Evolutionary conservation across 495 filamentous ascomycete genomes (phyloP).

Genomic region (Echria macrotheca): DNA sequence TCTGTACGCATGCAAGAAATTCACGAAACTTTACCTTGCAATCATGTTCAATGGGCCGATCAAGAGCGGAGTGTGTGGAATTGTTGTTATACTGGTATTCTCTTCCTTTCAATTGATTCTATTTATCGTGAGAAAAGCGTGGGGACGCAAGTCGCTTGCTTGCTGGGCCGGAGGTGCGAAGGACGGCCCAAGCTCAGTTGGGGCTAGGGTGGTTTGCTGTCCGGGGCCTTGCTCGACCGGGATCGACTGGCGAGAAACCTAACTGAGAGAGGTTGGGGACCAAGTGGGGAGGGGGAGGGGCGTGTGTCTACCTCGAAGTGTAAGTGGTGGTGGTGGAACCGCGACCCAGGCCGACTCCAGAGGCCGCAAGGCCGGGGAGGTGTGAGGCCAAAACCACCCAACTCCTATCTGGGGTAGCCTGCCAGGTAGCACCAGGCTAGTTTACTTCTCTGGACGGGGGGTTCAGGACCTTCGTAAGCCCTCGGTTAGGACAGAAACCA

Average conservation of each 20-base stretch:
- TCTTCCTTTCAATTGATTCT: too few relatives aligned
- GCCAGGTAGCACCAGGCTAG: constrained; percentile 17
- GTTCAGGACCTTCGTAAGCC: too few relatives aligned
- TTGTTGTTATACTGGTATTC: too few relatives aligned
- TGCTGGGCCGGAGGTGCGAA: constrained; percentile 11
- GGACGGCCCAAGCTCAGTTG: constrained; percentile 17
- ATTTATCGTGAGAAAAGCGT: too few relatives aligned
- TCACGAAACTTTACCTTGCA: too few relatives aligned
- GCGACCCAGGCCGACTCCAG: constrained; percentile 12
- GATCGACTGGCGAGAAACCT: constrained; percentile 19
- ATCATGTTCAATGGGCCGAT: too few relatives aligned
- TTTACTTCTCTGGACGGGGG: constrained; percentile 1
- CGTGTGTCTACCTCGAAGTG: constrained; percentile 18
- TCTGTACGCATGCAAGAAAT: too few relatives aligned
- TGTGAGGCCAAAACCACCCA: constrained; percentile 24
- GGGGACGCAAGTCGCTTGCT: constrained; percentile 1
- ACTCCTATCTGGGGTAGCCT: too few relatives aligned
- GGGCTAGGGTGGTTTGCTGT: constrained; percentile 25
- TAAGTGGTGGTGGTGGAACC: constrained; percentile 17
- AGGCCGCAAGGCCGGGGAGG: constrained; percentile 15
- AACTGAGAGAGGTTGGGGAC: constrained; percentile 27
- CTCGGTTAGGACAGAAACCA: too few relatives aligned
- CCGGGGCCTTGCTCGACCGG: constrained; percentile 22
- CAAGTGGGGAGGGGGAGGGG: constrained; percentile 15
- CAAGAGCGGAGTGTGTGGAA: too few relatives aligned